Percentiles rank a stretch among this genome's conserved stretches.
Conservation (phyloP, 2,329 filamentous ascomycete genomes). For the Fusarium duplospermum region DNA sequence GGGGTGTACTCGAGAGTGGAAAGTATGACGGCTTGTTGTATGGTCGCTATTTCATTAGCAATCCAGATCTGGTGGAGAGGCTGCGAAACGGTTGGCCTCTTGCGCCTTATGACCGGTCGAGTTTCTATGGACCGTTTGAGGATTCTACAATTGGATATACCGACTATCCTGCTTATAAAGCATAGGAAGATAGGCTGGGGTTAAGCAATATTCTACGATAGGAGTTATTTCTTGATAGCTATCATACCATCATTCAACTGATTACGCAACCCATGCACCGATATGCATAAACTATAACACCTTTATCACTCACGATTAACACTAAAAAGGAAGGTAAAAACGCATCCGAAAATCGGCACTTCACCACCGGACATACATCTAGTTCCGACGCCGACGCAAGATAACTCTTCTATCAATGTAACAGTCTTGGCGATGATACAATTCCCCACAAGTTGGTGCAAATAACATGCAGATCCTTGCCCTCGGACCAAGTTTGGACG, state of each 20-base stretch:
- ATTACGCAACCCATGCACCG: neutral
- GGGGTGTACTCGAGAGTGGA: slow-evolving; percentile 56
- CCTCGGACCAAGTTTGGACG: neutral
- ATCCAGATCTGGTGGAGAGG: slow-evolving; percentile 60
- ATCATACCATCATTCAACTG: neutral
- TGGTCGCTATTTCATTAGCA: slow-evolving; percentile 61
- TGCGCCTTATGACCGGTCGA: slow-evolving; percentile 55
- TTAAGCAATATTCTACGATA: neutral
- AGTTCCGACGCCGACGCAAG: neutral
- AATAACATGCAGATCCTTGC: slow-evolving; percentile 1
- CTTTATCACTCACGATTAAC: neutral
- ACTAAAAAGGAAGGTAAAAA: slow-evolving; percentile 6
- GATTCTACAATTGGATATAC: slow-evolving; percentile 50
- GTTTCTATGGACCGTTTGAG: slow-evolving; percentile 57
- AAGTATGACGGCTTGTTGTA: slow-evolving; percentile 60
- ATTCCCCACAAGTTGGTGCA: slow-evolving; percentile 5
- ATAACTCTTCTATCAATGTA: neutral
- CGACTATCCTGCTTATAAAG: slow-evolving; percentile 47
- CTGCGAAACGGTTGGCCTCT: slow-evolving; percentile 55
- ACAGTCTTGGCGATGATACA: slow-evolving; percentile 14
- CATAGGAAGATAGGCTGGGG: neutral
- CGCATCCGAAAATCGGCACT: neutral
- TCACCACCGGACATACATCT: slow-evolving; percentile 17
- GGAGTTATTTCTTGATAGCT: neutral
- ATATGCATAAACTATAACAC: neutral